Conservation (phyloP, 2,329 filamentous ascomycete genomes). For the Fusarium subtropicale region DNA sequence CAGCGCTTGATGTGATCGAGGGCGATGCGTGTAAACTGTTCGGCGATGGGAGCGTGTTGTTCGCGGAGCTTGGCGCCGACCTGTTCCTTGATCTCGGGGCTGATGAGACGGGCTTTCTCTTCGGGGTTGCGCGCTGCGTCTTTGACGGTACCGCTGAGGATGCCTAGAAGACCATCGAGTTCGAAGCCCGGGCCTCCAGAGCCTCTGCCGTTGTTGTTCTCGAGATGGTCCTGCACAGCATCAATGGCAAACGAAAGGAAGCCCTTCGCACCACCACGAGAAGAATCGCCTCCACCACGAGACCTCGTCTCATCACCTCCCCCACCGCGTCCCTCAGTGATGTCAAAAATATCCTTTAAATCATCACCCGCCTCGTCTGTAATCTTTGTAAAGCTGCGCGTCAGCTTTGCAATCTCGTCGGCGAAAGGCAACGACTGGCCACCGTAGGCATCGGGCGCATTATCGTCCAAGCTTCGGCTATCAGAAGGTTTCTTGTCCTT, state of each 20-base stretch:
- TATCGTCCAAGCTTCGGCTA: slow-evolving; percentile 48
- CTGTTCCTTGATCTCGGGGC: slow-evolving; percentile 60
- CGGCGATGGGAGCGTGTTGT: slow-evolving; percentile 58
- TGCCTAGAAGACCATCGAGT: slow-evolving; percentile 58
- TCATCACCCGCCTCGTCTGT: slow-evolving; percentile 58
- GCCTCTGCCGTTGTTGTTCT: slow-evolving; percentile 43
- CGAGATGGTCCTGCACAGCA: slow-evolving; percentile 56
- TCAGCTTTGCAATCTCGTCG: slow-evolving; percentile 57
- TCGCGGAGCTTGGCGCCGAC: slow-evolving; percentile 55
- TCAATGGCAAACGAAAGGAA: slow-evolving; percentile 58
- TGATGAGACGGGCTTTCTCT: slow-evolving; percentile 59
- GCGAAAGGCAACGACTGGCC: slow-evolving; percentile 58
- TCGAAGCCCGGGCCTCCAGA: slow-evolving; percentile 51
- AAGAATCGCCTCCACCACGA: slow-evolving; percentile 45
- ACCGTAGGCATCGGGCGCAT: slow-evolving; percentile 57
- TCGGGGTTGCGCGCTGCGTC: slow-evolving; percentile 59
- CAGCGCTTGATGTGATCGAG: slow-evolving; percentile 61
- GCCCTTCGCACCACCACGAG: slow-evolving; percentile 49
- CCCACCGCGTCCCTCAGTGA: slow-evolving; percentile 52
- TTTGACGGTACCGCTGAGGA: slow-evolving; percentile 58
- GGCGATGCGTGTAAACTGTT: slow-evolving; percentile 60
- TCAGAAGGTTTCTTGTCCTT: slow-evolving; percentile 45
- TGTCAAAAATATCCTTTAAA: slow-evolving; percentile 57
- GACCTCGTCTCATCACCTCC: slow-evolving; percentile 42
- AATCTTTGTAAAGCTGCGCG: slow-evolving; percentile 55